These are phyloP conservation scores for Flaveria ramosissima DNA, from an alignment of 129 eudicot species.

Conservation along the genomic window DNA sequence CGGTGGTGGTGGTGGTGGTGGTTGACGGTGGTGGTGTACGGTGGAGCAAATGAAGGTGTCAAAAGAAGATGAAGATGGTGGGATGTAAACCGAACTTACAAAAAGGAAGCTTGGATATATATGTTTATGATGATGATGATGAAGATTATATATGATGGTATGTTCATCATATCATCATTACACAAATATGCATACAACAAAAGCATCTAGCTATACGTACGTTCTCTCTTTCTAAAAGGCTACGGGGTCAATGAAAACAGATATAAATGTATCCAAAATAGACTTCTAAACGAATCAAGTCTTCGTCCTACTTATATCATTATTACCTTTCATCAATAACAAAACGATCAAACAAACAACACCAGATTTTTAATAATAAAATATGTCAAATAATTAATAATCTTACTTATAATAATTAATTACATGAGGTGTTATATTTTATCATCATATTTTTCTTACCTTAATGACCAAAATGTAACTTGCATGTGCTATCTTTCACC, in stretches of 20 bases:
- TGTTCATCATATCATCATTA: constrained; percentile 37
- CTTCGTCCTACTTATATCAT: constrained; percentile 29
- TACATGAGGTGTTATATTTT: too few species aligned
- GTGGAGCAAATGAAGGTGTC: constrained; percentile 26
- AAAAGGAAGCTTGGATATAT: constrained; percentile 44
- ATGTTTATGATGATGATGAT: constrained; percentile 35
- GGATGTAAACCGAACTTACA: constrained; percentile 53
- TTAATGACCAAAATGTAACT: too few species aligned
- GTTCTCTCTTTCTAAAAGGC: constrained; percentile 29
- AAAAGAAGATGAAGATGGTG: constrained; percentile 29
- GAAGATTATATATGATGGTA: constrained; percentile 29
- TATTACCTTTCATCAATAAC: constrained; percentile 33
- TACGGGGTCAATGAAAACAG: constrained; percentile 41
- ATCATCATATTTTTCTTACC: too few species aligned
- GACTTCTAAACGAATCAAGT: constrained; percentile 41
- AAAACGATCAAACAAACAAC: constrained; percentile 23
- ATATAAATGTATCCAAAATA: constrained; percentile 43
- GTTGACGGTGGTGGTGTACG: constrained; percentile 10
- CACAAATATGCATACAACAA: constrained; percentile 36
- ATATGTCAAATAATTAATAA: neutral
- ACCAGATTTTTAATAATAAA: neutral
- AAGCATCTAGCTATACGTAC: constrained; percentile 19
- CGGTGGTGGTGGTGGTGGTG: constrained; percentile 11
- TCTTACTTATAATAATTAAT: too few species aligned
- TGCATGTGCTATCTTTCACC: too few species aligned